Evolutionary conservation across 805 yeast genomes (phyloP), one percentile per base, ranked within the genome.

Genomic region (Sugiyamaella mastotermitis): DNA sequence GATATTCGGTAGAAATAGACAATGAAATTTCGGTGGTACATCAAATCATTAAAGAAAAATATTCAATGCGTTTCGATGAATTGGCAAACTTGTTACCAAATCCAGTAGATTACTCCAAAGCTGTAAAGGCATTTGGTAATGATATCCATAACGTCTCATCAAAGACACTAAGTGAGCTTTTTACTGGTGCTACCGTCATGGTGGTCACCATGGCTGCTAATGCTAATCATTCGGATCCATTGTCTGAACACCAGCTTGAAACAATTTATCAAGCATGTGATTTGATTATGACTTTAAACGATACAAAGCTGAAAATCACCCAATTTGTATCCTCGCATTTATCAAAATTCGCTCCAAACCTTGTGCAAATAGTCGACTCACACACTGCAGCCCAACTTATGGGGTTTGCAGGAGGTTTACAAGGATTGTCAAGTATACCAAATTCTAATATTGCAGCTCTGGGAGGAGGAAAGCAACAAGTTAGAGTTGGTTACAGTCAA

Each of bases 371-470:
- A 5, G 66, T 90, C 2, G 94, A 95, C 0, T 65, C 94, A 0
- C 63, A 71, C 4, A 72, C 83, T 0, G 75, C 95, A 0, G 80
- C 94, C 0, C 84, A 82, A 49, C 58, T 92, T 13, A 61, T 90
- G 17, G 72, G 84, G 1, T 66, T 72, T 13, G 64, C 74, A 1
- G 94, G 94, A 2, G 86, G 94, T 0, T 57, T 90, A 3, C 62
- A 62, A 9, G 78, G 74, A 5, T 61, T 90, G 7, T 75, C 86
- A 2, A 62, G 59, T 21, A 74, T 83, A 0, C 95, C 96, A 0
- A 70, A 95, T 3, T 84, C 97, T 51, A 90, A 90, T 53, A 52
- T 90, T 16, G 78, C 95, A 0, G 75, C 94, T 0, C 62, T 85
- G 33, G 96, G 95, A 0, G 72, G 73, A 10, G 69, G 69, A 30